Conservation (phyloP, 306 rosid species). For the Vigna mungo region DNA sequence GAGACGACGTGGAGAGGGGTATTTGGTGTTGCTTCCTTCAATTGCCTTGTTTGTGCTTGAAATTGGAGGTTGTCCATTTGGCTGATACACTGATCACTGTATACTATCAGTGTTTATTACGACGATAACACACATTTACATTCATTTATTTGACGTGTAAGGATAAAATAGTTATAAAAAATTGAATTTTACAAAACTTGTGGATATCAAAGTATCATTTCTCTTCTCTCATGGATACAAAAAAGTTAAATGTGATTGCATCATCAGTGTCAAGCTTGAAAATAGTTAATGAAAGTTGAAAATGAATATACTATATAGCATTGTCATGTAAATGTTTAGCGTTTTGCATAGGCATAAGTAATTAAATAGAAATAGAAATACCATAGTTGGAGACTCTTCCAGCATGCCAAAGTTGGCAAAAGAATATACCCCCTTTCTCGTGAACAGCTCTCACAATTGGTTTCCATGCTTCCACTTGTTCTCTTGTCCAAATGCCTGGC, state of each 20-base stretch:
- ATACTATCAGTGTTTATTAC: not conserved
- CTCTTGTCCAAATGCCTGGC: slow-evolving; percentile 62
- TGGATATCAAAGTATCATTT: no score
- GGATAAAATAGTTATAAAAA: no score
- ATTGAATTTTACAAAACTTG: no score
- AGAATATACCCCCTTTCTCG: slow-evolving; percentile 57
- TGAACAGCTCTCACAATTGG: slow-evolving; percentile 64
- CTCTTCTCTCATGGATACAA: no score
- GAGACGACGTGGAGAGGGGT: slow-evolving; percentile 53
- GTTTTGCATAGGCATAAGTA: not conserved
- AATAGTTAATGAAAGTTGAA: not conserved
- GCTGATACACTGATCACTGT: slow-evolving; percentile 42
- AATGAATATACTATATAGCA: no score
- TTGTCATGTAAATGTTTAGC: not conserved
- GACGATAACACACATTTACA: no score
- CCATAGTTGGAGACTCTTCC: slow-evolving; percentile 60
- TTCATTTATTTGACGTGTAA: no score
- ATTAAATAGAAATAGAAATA: not conserved
- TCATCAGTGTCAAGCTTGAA: not conserved
- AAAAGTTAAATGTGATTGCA: not conserved
- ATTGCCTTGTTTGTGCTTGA: slow-evolving; percentile 47
- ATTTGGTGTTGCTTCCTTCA: slow-evolving; percentile 41
- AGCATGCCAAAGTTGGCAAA: slow-evolving; percentile 70
- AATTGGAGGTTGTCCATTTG: slow-evolving; percentile 51
- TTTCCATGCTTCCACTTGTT: slow-evolving; percentile 64